phyloP scores from a whole-genome alignment of 164 flowering plant species.

The Liquidambar formosana region DNA sequence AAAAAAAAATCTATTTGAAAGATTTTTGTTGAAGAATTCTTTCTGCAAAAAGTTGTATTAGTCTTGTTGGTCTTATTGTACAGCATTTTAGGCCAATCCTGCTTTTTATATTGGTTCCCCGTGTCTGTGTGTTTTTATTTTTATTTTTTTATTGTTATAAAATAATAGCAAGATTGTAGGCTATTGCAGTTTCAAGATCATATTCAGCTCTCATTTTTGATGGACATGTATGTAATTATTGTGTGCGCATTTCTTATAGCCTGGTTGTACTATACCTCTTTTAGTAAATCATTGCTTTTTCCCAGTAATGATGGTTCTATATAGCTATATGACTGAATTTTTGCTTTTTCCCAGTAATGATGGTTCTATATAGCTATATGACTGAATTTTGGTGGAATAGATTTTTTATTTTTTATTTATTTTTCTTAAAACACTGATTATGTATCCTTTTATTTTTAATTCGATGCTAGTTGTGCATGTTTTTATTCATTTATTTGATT shows the following conservation, averaged over 20 bases:
- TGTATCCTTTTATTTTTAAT: not conserved
- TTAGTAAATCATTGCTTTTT: not conserved
- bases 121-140: too few species aligned
- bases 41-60: too few species aligned
- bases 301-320: not conserved
- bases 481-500: not conserved
- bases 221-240: not conserved
- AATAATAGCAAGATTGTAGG: too few species aligned
- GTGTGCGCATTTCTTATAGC: not conserved
- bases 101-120: too few species aligned
- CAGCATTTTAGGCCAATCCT: not conserved
- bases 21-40: too few species aligned
- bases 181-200: not conserved
- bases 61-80: not conserved
- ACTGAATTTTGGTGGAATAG: not conserved
- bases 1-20: too few species aligned
- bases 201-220: not conserved
- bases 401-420: too few species aligned
- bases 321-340: not conserved
- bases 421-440: too few species aligned
- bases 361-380: not conserved
- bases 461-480: not conserved
- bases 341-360: not conserved
- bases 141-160: too few species aligned
- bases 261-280: not conserved